A percentile compares a stretch with the other conserved stretches of the same genome.
phyloP scores from a whole-genome alignment of 2,329 filamentous ascomycete species.

The Elsinoe ampelina region DNA sequence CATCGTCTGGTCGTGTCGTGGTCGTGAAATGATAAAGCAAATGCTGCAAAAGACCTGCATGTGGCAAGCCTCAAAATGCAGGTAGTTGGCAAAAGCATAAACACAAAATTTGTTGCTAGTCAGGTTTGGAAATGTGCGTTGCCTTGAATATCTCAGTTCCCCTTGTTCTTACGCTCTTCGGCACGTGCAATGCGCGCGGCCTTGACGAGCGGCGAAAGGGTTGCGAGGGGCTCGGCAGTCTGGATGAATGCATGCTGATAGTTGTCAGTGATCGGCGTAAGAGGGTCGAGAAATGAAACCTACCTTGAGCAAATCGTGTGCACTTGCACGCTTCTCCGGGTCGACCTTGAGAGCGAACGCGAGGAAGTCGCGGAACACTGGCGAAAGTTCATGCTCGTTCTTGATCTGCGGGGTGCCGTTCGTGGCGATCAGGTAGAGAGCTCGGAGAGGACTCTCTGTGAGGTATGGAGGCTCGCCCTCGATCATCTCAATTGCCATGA shows the following conservation, averaged over 20 bases:
- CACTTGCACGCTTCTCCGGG: constrained; percentile 90
- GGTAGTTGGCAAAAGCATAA: constrained; percentile 7
- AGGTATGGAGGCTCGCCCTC: constrained; percentile 96
- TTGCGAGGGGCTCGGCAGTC: constrained; percentile 46
- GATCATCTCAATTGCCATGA: constrained; percentile 99
- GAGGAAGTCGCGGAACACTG: constrained; percentile 82
- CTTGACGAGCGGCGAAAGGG: constrained; percentile 76
- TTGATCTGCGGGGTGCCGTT: constrained; percentile 94
- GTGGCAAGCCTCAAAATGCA: not conserved
- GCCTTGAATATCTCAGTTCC: constrained; percentile 19
- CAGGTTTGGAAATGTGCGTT: not conserved
- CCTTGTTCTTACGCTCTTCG: constrained; percentile 55
- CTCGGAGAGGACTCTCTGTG: constrained; percentile 85
- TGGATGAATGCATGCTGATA: constrained; percentile 41
- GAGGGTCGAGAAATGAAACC: constrained; percentile 29
- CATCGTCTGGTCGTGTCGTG: constrained; percentile 4
- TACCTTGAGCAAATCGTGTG: constrained; percentile 87
- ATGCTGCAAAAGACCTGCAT: not conserved
- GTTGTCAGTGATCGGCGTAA: constrained; percentile 17
- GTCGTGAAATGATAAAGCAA: constrained; percentile 5
- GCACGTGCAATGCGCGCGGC: constrained; percentile 77
- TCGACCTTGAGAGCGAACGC: constrained; percentile 92
- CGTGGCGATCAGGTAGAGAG: constrained; percentile 91
- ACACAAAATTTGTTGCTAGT: not conserved
- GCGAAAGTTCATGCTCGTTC: constrained; percentile 72